Evolutionary conservation across 2,329 filamentous ascomycete genomes (phyloP).

Genomic region (Fusarium fracticaudum): DNA sequence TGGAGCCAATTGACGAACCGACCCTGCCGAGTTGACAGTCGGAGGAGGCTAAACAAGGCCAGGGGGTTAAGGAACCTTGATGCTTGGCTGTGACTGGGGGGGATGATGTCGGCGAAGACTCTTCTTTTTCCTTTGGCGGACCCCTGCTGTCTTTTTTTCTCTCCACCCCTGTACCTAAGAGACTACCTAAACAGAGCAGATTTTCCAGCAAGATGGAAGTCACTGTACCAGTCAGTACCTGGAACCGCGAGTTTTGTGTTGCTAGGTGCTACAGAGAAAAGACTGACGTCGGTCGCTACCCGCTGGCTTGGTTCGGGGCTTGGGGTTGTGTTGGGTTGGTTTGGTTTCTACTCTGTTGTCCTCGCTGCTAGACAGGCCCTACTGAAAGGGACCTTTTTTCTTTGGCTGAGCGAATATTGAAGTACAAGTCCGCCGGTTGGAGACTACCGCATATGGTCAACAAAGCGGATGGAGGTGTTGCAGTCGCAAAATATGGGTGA

Average conservation of each 20-base stretch:
- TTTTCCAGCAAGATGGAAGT: slow-evolving; percentile 27
- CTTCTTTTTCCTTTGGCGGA: slow-evolving; percentile 11
- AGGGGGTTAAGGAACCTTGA: slow-evolving; percentile 41
- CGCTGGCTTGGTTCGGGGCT: slow-evolving; percentile 11
- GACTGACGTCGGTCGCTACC: slow-evolving; percentile 21
- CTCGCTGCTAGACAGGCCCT: neutral
- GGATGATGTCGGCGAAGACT: slow-evolving; percentile 40
- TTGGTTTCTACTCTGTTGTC: slow-evolving; percentile 23
- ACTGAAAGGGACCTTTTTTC: neutral
- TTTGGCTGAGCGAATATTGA: slow-evolving; percentile 17
- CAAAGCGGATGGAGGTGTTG: slow-evolving; percentile 19
- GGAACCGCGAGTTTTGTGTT: slow-evolving; percentile 29
- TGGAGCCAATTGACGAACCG: slow-evolving; percentile 43
- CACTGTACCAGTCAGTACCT: slow-evolving; percentile 44
- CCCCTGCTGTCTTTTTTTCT: slow-evolving; percentile 44
- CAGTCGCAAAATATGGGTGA: slow-evolving; percentile 10
- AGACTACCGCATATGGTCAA: slow-evolving; percentile 32
- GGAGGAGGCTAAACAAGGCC: slow-evolving; percentile 41
- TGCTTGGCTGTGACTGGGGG: slow-evolving; percentile 39
- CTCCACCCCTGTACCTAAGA: slow-evolving; percentile 28
- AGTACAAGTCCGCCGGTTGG: slow-evolving; percentile 13
- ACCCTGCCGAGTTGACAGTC: slow-evolving; percentile 45
- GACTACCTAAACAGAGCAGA: slow-evolving; percentile 15
- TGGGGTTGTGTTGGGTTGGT: neutral
- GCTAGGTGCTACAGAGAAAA: neutral